Evolutionary conservation across 2,329 filamentous ascomycete genomes (phyloP).

Genomic region (Byssochlamys sp.): DNA sequence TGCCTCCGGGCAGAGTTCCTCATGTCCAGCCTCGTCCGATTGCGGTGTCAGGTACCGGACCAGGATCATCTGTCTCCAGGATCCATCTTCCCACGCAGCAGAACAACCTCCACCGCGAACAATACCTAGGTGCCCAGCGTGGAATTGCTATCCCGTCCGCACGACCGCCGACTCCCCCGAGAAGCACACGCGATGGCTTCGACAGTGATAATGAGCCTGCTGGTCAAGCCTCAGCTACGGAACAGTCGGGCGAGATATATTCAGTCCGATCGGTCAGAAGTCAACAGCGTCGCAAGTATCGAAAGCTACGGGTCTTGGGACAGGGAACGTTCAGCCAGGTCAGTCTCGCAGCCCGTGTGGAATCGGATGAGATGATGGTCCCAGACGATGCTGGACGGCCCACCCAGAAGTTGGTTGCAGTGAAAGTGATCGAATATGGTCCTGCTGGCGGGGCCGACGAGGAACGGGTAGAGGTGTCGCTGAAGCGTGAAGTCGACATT

Average conservation of each 20-base stretch:
- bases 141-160: constrained; percentile 55
- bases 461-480: constrained; percentile 80
- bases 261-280: constrained; percentile 58
- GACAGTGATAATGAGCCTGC: constrained; percentile 41
- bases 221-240: constrained; percentile 10
- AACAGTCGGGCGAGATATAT: constrained; percentile 51
- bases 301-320: constrained; percentile 68
- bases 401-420: constrained; percentile 72
- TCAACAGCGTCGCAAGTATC: constrained; percentile 65
- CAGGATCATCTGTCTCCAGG: constrained; percentile 39
- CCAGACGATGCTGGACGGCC: constrained; percentile 16
- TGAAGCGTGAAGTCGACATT: constrained; percentile 91
- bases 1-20: constrained; percentile 60
- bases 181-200: constrained; percentile 55
- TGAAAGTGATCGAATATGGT: constrained; percentile 92
- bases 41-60: constrained; percentile 56
- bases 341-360: constrained; percentile 75
- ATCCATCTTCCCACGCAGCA: constrained; percentile 34
- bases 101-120: constrained; percentile 58
- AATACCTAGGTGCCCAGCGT: constrained; percentile 67
- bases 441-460: constrained; percentile 88
- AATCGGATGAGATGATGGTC: constrained; percentile 41
- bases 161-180: constrained; percentile 68
- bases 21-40: constrained; percentile 58
- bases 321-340: constrained; percentile 95